phyloP scores from a whole-genome alignment of 2,329 filamentous ascomycete genomes.

The Aspergillus cejpii region DNA sequence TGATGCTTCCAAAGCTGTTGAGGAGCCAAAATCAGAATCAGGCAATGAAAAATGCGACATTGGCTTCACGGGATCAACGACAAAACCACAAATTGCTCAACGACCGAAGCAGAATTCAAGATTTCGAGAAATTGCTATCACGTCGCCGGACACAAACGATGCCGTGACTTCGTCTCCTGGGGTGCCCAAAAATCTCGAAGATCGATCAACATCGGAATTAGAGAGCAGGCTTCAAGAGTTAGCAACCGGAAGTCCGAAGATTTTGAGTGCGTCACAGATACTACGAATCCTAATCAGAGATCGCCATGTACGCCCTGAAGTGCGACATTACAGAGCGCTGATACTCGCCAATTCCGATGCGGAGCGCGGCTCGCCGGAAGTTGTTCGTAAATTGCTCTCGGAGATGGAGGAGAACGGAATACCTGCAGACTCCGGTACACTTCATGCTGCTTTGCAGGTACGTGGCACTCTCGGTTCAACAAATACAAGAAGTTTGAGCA shows the following conservation, averaged over 20 bases:
- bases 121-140: not conserved
- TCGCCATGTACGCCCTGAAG: conserved; percentile 32
- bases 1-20: not conserved
- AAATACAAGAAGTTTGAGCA: not conserved
- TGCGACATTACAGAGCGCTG: conserved; percentile 60
- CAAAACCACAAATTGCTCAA: not conserved
- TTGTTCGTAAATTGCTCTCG: conserved; percentile 57
- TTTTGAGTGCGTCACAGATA: conserved; percentile 26
- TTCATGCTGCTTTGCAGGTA: conserved; percentile 65
- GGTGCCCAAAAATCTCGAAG: conserved; percentile 16
- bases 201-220: conserved; percentile 17
- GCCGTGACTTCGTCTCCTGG: conserved; percentile 2
- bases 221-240: conserved; percentile 28
- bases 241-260: conserved; percentile 19
- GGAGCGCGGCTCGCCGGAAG: conserved; percentile 57
- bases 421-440: conserved; percentile 58
- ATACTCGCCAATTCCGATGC: conserved; percentile 64
- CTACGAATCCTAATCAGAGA: conserved; percentile 36
- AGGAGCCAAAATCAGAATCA: not conserved
- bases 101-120: not conserved
- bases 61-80: not conserved
- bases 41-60: not conserved
- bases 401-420: conserved; percentile 64
- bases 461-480: conserved; percentile 15
- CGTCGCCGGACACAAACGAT: not conserved